Base-by-base conservation (phyloP, 305 asterid genomes). In the Rubia peregrina region DNA sequence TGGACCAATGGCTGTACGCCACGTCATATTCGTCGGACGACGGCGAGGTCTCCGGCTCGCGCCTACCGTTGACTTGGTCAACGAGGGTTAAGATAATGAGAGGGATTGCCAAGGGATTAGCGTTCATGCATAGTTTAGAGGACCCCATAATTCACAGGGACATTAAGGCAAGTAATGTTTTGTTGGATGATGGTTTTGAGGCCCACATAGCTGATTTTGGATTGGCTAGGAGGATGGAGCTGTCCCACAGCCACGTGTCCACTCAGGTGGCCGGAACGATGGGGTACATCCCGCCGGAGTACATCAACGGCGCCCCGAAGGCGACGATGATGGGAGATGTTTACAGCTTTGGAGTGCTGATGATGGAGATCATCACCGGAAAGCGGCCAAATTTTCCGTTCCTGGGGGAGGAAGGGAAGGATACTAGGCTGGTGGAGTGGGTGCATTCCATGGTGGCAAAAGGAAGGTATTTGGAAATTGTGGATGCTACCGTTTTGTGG, bases 271-370 rank as follows among this genome's bases (percentile, higher is more conserved):
- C 95, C 0, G 96, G 98, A 19, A 91, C 98, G 5, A 85, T 89
- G 96, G 95, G 98, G 40, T 91, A 91, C 78, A 86, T 91, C 89
- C 98, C 96, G 1, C 96, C 96, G 7, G 98, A 91, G 76, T 89
- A 91, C 46, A 67, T 91, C 0, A 48, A 78, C 7, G 96, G 96
- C 1, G 84, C 93, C 53, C 70, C 87, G 6, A 77, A 38, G 79
- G 96, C 96, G 2, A 85, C 85, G 0, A 69, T 83, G 69, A 51
- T 44, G 65, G 98, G 94, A 0, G 98, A 88, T 30, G 89, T 91
- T 26, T 91, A 87, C 59, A 91, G 97, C 69, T 91, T 89, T 44
- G 97, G 96, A 1, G 89, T 91, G 5, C 72, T 91, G 6, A 79
- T 83, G 85, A 9, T 91, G 70, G 97, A 91, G 80, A 85, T 83